Evolutionary conservation across 139 green algal species (phyloP).

Genomic region (Chlorella sp.): DNA sequence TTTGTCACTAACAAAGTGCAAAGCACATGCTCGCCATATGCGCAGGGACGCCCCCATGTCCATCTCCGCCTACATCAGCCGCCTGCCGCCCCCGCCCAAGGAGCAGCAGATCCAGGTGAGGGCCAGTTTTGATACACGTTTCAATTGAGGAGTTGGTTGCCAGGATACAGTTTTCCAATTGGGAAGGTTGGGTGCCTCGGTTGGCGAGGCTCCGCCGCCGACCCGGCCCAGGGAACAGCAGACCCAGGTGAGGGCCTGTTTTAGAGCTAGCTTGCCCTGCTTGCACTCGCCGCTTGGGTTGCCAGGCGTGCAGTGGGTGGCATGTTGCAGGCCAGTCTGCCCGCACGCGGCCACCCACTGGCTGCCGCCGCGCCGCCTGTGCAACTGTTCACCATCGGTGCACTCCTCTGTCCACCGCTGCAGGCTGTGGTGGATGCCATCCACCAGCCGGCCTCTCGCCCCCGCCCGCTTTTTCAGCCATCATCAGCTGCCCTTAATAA

Average conservation of each 20-base stretch:
- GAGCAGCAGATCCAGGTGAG: constrained; percentile 40
- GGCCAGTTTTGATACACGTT: not conserved
- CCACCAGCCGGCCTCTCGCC: too few relatives aligned
- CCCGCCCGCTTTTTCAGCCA: too few relatives aligned
- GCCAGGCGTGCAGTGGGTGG: too few relatives aligned
- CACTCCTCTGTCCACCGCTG: too few relatives aligned
- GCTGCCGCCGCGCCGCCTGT: too few relatives aligned
- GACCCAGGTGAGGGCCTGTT: constrained; percentile 25
- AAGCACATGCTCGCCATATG: too few relatives aligned
- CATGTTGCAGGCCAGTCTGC: too few relatives aligned
- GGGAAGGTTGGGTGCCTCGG: constrained; percentile 14
- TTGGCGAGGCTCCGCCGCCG: constrained; percentile 73
- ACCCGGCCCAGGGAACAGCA: constrained; percentile 22
- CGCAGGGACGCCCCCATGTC: constrained; percentile 74
- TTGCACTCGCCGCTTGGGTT: not conserved
- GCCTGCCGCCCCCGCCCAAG: constrained; percentile 71
- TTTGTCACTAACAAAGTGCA: too few relatives aligned
- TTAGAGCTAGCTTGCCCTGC: not conserved
- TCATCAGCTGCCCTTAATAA: too few relatives aligned
- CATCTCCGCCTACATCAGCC: constrained; percentile 90
- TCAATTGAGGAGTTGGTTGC: not conserved
- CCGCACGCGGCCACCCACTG: too few relatives aligned
- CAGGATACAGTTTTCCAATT: too few relatives aligned
- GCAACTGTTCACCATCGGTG: too few relatives aligned
- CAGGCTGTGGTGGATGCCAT: constrained; percentile 63